Base-by-base conservation (phyloP, 495 filamentous ascomycete genomes). In the Aspergillus mulundensis region DNA sequence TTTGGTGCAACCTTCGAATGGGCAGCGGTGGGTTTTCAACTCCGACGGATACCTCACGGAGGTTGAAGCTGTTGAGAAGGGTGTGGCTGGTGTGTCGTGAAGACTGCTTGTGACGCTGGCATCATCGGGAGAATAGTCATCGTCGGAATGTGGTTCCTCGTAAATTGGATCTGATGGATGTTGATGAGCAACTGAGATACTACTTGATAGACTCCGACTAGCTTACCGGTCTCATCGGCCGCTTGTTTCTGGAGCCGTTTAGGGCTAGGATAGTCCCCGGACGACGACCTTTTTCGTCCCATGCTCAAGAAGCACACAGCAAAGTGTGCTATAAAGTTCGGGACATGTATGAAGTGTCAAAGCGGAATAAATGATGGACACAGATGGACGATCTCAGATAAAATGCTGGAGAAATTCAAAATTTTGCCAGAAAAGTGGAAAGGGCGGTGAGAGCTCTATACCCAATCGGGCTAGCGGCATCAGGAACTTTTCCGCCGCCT, bases 1-100 rank as follows among this genome's bases (percentile, higher is more conserved):
- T 70, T 91, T 92, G 21, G 70, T 66, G 65, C 91, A 96, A 36
- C 79, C 82, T 16, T 84, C 77, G 60, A 81, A 82, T 3, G 82
- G 79, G 70, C 91, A 96, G 39, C 67, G 70, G 61, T 87, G 83
- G 19, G 81, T 89, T 72, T 93, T 94, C 47, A 83, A 75, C 54
- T 89, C 83, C 4, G 85, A 89, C 30, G 87, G 87, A 62, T 76
- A 77, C 58, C 75, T 82, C 53, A 72, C 67, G n/a, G 77, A 81
- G 28, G 70, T 72, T 7, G 77, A 81, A 25, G 70, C 71, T 7
- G 77, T 77, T n/a, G 81, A 83, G 54, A 79, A 68, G 15, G 74
- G 79, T 5, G 82, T 81, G 12, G 70, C 65, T 14, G 82, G 74
- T 0, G 81, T 80, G 1, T 78, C 73, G 40, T 77, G 66, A 28